Evolutionary conservation across 352 stramenopile genomes (phyloP).

Genomic region (Pythium vanterpoolii): DNA sequence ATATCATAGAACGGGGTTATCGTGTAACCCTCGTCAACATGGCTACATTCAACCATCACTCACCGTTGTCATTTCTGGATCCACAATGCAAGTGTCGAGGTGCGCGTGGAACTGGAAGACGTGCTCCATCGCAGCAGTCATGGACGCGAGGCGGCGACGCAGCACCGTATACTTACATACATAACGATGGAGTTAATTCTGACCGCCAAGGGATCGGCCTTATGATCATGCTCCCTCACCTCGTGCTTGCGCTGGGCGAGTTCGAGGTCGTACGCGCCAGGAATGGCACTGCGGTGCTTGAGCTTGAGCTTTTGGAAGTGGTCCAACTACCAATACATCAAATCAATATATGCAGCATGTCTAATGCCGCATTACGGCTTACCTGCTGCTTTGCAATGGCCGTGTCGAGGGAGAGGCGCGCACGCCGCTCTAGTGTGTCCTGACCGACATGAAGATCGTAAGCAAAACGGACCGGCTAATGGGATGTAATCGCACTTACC

Average conservation of each 20-base stretch:
- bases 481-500: not conserved
- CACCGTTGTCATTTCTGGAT: constrained; percentile 40
- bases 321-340: not conserved
- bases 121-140: constrained; percentile 38
- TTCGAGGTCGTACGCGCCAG: constrained; percentile 21
- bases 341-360: not conserved
- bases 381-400: constrained; percentile 32
- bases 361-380: not conserved
- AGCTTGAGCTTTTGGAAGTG: constrained; percentile 25
- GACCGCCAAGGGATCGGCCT: not conserved
- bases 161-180: constrained; percentile 31
- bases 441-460: not conserved
- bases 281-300: constrained; percentile 22
- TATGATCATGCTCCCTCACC: no score
- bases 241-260: constrained; percentile 24
- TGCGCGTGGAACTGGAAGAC: constrained; percentile 51
- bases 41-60: constrained; percentile 9
- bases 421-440: constrained; percentile 30
- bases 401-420: constrained; percentile 30
- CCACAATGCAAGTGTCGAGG: constrained; percentile 36
- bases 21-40: not conserved
- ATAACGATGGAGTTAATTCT: not conserved
- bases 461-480: not conserved
- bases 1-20: not conserved
- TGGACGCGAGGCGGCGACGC: constrained; percentile 29